A percentile compares a stretch with the other conserved stretches of the same genome.
These are phyloP conservation scores for Pythium brassicae DNA, from an alignment of 352 stramenopile genomes.

Conservation along the genomic window DNA sequence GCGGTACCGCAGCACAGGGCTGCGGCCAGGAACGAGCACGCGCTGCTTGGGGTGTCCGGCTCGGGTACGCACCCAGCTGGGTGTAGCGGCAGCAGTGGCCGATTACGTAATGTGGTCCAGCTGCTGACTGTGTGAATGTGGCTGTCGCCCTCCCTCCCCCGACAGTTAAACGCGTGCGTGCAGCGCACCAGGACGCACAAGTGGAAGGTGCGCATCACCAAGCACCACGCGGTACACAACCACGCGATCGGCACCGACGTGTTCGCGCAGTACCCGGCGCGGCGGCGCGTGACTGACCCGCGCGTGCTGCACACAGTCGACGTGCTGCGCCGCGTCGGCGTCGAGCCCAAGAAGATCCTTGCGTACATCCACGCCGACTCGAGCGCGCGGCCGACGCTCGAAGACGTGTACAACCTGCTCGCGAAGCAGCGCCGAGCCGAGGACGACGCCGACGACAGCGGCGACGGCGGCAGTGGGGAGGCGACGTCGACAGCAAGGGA, in stretches of 20 bases:
- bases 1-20: not conserved
- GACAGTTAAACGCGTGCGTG: conserved; percentile 2
- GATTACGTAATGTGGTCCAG: no score
- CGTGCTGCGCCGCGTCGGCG: not conserved
- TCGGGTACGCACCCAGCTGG: no score
- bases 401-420: conserved; percentile 1
- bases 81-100: not conserved
- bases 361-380: not conserved
- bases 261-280: not conserved
- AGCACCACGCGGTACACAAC: not conserved
- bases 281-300: conserved; percentile 1
- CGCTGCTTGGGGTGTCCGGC: conserved; percentile 2
- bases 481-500: no score
- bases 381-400: not conserved
- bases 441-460: not conserved
- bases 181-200: not conserved
- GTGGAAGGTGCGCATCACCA: not conserved
- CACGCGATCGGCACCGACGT: not conserved
- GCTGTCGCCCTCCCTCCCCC: no score
- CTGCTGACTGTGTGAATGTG: no score
- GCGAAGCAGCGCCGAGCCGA: not conserved
- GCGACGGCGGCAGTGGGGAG: no score
- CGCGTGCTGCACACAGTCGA: not conserved
- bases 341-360: not conserved
- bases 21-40: not conserved